Base-by-base conservation (phyloP, 768 basidiomycete species). In the Rickenella mellea region DNA sequence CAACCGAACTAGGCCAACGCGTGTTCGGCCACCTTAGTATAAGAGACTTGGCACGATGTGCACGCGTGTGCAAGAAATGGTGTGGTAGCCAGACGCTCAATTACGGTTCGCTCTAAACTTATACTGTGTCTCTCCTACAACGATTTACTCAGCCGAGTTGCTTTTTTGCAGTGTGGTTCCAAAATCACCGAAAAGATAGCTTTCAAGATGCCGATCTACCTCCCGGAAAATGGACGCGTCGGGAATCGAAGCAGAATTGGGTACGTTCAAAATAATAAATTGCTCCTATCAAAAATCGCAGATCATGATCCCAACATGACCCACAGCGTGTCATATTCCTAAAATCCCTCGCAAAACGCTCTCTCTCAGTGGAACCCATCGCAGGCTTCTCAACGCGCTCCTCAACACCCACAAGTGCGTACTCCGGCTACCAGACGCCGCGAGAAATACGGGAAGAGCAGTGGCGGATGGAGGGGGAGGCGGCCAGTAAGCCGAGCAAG, bases 211-310 rank as follows among this genome's bases (percentile, higher is more conserved):
- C 80, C 24, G 79, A 74, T 44, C 58, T 87, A 38, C 82, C 84
- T 3, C 72, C 80, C 8, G 86, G 82, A 27, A 91, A 91, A 60
- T 96, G 91, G 91, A 85, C 89, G 7, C 86, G 85, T 55, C 71
- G 83, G 43, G 91, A 96, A 59, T 91, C 88, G n/a, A 96, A 91
- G 58, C 83, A 89, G 61, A 83, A 83, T 49, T 96, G 91, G 91
- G 83, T 79, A 48, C 19, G 64, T 69, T 46, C 27, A 40, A 7
- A 20, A 27, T 32, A 33, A 17, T 2, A 22, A 22, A 17, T 6
- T 33, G 6, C 15, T 33, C 15, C 21, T 6, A 4, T 10, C 33
- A 6, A 22, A 11, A 15, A 22, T 27, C 11, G 20, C 26, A 11
- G 22, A 21, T 24, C 15, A 39, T 17, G 4, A 36, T 6, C 14